Conservation (phyloP, 495 filamentous ascomycete species). For the Xylaria scruposa region DNA sequence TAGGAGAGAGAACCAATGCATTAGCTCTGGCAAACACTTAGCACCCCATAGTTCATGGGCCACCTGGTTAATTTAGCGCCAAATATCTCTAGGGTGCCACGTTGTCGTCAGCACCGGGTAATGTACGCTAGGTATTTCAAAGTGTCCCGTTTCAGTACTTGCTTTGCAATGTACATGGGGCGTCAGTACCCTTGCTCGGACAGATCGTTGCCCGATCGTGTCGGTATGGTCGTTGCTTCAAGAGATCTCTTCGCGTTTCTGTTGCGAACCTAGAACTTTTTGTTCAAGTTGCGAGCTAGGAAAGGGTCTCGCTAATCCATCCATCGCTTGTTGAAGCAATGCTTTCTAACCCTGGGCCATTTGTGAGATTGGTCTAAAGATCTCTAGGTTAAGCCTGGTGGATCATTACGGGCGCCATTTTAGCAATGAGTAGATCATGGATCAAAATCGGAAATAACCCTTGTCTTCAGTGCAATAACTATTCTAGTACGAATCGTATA, state of each 20-base stretch:
- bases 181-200: neutral
- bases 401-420: neutral
- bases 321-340: neutral
- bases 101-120: neutral
- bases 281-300: neutral
- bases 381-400: neutral
- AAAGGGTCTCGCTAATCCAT: too few relatives aligned
- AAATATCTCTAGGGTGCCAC: slow-evolving; percentile 4
- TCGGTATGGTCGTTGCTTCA: neutral
- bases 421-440: neutral
- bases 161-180: neutral
- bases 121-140: too few relatives aligned
- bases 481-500: too few relatives aligned
- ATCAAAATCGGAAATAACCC: slow-evolving; percentile 10
- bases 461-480: neutral
- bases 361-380: neutral
- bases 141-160: neutral
- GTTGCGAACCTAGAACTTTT: neutral
- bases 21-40: neutral
- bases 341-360: neutral
- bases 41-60: too few relatives aligned
- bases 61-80: neutral
- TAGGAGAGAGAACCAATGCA: neutral
- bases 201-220: neutral
- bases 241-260: neutral